Base-by-base conservation (phyloP, 768 basidiomycete genomes). In the Amanita molliuscula region DNA sequence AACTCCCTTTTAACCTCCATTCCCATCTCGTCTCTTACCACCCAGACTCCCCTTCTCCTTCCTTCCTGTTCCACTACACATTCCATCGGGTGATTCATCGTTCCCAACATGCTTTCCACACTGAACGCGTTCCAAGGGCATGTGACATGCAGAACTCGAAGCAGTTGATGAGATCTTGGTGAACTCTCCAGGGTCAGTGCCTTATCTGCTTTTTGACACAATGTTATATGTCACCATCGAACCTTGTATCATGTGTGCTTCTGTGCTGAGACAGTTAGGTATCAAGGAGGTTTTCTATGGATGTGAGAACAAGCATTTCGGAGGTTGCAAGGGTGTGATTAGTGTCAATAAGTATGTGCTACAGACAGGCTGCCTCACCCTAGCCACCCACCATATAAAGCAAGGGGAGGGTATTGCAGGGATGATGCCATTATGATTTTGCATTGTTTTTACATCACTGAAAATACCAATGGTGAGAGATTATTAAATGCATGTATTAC, bases 231-330 rank as follows among this genome's bases (percentile, higher is more conserved):
- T 98, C 46, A 99, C 96, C 4, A 95, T 99, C 47, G 95, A 99
- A 66, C 96, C 95, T 0, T 99, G 96, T 66, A 92, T 98, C 63
- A 98, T 98, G 96, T 99, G 96, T 56, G 91, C 93, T 10, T 92
- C 90, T 20, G 96, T 95, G 9, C 75, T 99, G 29, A 78, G 95
- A 48, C 96, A 98, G 67, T 67, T 95, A 54, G 94, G 94, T 13
- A 90, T 99, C 58, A 82, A 81, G 51, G 75, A 84, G 55, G 95
- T 97, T 5, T 87, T 81, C 53, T 98, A 89, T 62, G 96, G 96
- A 1, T 95, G 92, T 63, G 86, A 78, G 18, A 99, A 99, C 63
- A 94, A 96, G 55, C 77, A 92, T 52, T 98, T 99, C 56, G 95
- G 96, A 7, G 96, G 96, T 3, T 95, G 92, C 65, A 95, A 90